phyloP scores from a whole-genome alignment of 2,329 filamentous ascomycete genomes.

The Trichoderma atroviride region DNA sequence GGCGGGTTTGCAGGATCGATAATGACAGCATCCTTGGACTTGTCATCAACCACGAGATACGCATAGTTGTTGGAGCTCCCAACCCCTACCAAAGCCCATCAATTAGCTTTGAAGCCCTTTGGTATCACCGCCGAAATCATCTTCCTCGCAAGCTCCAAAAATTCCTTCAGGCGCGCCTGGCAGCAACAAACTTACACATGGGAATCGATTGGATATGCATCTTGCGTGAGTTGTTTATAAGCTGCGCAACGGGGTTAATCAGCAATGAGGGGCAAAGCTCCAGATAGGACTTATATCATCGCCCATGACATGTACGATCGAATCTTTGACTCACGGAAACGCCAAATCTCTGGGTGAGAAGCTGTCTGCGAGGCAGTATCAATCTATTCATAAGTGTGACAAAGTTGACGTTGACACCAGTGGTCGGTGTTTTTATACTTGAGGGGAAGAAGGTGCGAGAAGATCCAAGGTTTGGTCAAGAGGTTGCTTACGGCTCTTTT shows the following conservation, averaged over 20 bases:
- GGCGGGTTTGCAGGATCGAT: constrained; percentile 79
- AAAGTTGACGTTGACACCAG: neutral
- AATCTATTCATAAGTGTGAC: constrained; percentile 24
- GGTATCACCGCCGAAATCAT: neutral
- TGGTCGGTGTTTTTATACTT: neutral
- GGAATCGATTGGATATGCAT: constrained; percentile 90
- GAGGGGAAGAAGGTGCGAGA: neutral
- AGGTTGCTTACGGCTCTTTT: neutral
- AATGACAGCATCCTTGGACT: constrained; percentile 75
- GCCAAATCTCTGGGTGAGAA: constrained; percentile 19
- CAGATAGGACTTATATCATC: constrained; percentile 23
- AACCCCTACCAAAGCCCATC: constrained; percentile 58
- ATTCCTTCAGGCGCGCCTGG: neutral
- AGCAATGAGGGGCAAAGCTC: constrained; percentile 23
- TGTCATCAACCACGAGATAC: constrained; percentile 78
- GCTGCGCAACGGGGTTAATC: neutral
- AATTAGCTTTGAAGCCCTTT: neutral
- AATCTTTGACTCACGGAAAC: constrained; percentile 19
- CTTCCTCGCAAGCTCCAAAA: neutral
- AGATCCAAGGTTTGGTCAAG: neutral
- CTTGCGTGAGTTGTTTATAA: constrained; percentile 32
- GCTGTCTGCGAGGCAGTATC: neutral
- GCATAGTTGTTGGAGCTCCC: constrained; percentile 82
- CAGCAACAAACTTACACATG: constrained; percentile 67
- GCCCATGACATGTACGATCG: neutral